Percentiles rank a stretch among this genome's conserved stretches.
Evolutionary conservation across 1,139 yeast species (phyloP).

Genomic region (Suhomyces terraborum): DNA sequence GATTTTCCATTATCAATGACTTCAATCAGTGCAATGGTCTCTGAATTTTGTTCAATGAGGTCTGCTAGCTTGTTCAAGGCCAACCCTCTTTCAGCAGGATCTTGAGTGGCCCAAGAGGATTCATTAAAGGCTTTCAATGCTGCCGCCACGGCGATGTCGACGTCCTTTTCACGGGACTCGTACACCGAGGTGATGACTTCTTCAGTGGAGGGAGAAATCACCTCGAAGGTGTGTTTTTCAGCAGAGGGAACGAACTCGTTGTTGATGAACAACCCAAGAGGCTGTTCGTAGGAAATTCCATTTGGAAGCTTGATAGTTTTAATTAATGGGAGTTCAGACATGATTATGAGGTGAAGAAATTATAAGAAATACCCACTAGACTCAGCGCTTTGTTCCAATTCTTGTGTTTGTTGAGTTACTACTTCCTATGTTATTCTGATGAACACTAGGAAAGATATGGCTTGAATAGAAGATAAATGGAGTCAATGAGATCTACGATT

Average conservation of each 20-base stretch:
- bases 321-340: conserved; percentile 6
- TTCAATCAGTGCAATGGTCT: conserved; percentile 13
- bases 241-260: conserved; percentile 56
- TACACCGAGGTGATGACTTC: conserved; percentile 54
- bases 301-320: conserved; percentile 9
- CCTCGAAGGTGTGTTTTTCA: conserved; percentile 53
- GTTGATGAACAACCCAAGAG: conserved; percentile 66
- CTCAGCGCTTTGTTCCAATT: no score
- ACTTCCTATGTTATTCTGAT: no score
- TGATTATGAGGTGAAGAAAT: no score
- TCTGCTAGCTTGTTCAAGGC: conserved; percentile 15
- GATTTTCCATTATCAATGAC: conserved; percentile 16
- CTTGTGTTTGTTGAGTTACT: no score
- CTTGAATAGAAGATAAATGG: no score
- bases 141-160: conserved; percentile 58
- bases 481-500: no score
- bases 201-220: conserved; percentile 58
- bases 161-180: conserved; percentile 59
- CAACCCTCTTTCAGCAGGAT: conserved; percentile 11
- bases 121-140: conserved; percentile 52
- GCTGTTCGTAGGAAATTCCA: conserved; percentile 47
- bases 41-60: conserved; percentile 12
- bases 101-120: conserved; percentile 14
- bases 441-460: no score
- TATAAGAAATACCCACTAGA: no score